Conservation (phyloP, 768 basidiomycete species). For the Amyloporia xantha region DNA sequence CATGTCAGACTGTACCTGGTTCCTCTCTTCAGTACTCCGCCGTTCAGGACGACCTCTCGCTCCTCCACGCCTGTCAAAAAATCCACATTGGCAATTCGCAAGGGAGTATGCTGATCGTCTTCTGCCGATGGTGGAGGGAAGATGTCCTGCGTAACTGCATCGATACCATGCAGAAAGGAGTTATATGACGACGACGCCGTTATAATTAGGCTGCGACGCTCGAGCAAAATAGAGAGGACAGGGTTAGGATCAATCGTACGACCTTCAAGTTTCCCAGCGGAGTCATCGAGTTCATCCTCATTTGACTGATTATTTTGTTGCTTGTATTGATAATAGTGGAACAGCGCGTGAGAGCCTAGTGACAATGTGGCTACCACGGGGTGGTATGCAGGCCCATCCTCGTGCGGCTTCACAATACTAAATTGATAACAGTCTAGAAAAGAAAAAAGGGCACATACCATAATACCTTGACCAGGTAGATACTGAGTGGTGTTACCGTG, state of each 20-base stretch:
- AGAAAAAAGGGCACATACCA: too few relatives aligned
- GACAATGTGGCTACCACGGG: slow-evolving; percentile 91
- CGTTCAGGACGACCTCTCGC: slow-evolving; percentile 34
- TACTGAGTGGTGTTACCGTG: slow-evolving; percentile 51
- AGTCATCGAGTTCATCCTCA: slow-evolving; percentile 2
- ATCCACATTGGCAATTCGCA: slow-evolving; percentile 51
- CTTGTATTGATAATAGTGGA: slow-evolving; percentile 75
- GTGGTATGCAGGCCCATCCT: slow-evolving; percentile 86
- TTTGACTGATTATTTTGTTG: slow-evolving; percentile 14
- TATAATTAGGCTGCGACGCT: slow-evolving; percentile 81
- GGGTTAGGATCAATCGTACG: slow-evolving; percentile 59
- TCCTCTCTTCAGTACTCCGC: slow-evolving; percentile 49
- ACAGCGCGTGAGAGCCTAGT: slow-evolving; percentile 73
- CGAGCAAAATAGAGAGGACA: slow-evolving; percentile 66
- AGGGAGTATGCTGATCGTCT: not conserved
- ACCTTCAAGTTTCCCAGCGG: slow-evolving; percentile 28
- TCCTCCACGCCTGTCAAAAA: slow-evolving; percentile 38
- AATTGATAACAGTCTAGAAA: too few relatives aligned
- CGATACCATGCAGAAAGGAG: slow-evolving; percentile 74
- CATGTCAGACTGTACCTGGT: slow-evolving; percentile 81
- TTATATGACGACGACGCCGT: slow-evolving; percentile 65
- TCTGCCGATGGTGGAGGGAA: slow-evolving; percentile 23
- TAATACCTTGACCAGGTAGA: slow-evolving; percentile 86
- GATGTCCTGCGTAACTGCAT: slow-evolving; percentile 45
- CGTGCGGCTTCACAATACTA: slow-evolving; percentile 64